Evolutionary conservation across 2,329 filamentous ascomycete species (phyloP).

Genomic region (Amauroascus niger): DNA sequence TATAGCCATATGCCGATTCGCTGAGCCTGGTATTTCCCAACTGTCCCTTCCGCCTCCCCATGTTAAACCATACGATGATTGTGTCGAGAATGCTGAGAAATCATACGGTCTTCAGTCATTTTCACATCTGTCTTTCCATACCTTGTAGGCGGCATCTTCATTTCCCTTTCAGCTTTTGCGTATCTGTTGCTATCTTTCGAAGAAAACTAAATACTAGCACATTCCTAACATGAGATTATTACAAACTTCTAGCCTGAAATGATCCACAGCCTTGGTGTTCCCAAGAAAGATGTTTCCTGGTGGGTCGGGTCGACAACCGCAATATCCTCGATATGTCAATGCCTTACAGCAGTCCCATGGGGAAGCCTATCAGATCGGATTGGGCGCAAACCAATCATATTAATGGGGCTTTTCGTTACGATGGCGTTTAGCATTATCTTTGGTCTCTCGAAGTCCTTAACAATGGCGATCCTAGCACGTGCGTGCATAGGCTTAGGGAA

Average conservation of each 20-base stretch:
- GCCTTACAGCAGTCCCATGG: constrained; percentile 63
- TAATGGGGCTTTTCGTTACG: constrained; percentile 63
- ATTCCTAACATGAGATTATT: constrained; percentile 26
- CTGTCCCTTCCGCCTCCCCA: constrained; percentile 26
- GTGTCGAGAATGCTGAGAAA: constrained; percentile 12
- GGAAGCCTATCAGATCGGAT: constrained; percentile 65
- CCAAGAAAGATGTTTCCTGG: constrained; percentile 58
- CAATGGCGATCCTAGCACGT: constrained; percentile 69
- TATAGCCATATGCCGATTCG: constrained; percentile 65
- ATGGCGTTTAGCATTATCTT: constrained; percentile 74
- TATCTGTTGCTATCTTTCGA: constrained; percentile 3
- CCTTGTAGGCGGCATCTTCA: constrained; percentile 30
- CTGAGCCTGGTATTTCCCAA: constrained; percentile 49
- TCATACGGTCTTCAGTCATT: constrained; percentile 31
- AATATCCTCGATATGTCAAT: constrained; percentile 63
- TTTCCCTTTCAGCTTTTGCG: neutral
- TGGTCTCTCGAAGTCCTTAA: constrained; percentile 68
- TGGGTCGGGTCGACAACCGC: constrained; percentile 70
- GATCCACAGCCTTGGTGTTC: constrained; percentile 67
- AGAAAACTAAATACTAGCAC: constrained; percentile 5
- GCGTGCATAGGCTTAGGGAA: constrained; percentile 75
- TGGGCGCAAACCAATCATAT: constrained; percentile 73
- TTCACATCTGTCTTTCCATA: constrained; percentile 62
- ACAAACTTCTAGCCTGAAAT: constrained; percentile 56
- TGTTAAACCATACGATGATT: neutral